These are phyloP conservation scores for Malassezia japonica DNA, from an alignment of 1,284 basidiomycete genomes.

Conservation along the genomic window DNA sequence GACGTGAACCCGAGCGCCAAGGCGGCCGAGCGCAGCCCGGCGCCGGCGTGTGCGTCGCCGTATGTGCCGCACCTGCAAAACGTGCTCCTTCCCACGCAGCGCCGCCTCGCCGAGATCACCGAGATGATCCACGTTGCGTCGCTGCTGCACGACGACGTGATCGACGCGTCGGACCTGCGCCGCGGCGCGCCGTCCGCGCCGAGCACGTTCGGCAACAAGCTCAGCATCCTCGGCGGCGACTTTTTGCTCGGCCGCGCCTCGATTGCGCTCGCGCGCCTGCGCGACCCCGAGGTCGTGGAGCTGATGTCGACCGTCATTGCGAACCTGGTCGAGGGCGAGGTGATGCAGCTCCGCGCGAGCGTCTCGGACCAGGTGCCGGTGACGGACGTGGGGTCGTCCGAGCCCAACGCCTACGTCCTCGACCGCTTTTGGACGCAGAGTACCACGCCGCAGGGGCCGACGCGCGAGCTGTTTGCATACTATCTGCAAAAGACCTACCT, in stretches of 20 bases:
- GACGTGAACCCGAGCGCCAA: constrained; percentile 65
- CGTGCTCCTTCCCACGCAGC: constrained; percentile 66
- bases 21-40: neutral
- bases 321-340: constrained; percentile 92
- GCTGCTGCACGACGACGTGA: constrained; percentile 87
- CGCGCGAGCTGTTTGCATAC: constrained; percentile 62
- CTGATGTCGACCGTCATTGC: constrained; percentile 83
- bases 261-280: constrained; percentile 74
- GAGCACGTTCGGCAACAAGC: constrained; percentile 83
- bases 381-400: constrained; percentile 13
- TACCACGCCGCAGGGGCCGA: constrained; percentile 29
- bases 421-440: constrained; percentile 14
- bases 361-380: constrained; percentile 17
- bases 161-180: constrained; percentile 73
- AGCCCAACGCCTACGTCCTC: constrained; percentile 4
- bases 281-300: constrained; percentile 81
- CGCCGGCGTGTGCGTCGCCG: neutral
- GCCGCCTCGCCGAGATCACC: constrained; percentile 85
- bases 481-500: constrained; percentile 92
- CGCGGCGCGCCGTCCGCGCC: constrained; percentile 76
- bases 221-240: constrained; percentile 85
- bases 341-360: constrained; percentile 63
- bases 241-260: constrained; percentile 87
- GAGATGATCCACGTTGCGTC: constrained; percentile 99
- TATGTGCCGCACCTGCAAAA: constrained; percentile 14